phyloP scores from a whole-genome alignment of 2,329 filamentous ascomycete species.

The Arthrobotrys conoides region DNA sequence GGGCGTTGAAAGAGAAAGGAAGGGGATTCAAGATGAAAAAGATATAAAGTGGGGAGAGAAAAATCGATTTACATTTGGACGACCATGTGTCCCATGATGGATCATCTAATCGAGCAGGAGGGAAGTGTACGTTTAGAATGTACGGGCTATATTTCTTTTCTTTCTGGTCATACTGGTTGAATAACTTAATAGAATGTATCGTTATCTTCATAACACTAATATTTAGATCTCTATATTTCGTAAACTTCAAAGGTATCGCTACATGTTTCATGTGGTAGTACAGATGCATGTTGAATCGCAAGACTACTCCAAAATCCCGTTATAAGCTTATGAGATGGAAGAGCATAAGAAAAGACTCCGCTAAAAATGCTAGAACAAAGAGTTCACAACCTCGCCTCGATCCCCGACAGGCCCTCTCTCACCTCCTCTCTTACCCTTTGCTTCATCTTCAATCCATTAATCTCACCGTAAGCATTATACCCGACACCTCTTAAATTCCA shows the following conservation, averaged over 20 bases:
- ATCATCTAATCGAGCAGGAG: too few relatives aligned
- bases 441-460: slow-evolving; percentile 69
- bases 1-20: slow-evolving; percentile 10
- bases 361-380: neutral
- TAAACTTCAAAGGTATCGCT: slow-evolving; percentile 12
- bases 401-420: neutral
- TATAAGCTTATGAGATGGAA: neutral
- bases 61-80: neutral
- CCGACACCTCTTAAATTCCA: slow-evolving; percentile 75
- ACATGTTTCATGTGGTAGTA: slow-evolving; percentile 10
- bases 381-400: slow-evolving; percentile 14
- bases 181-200: neutral
- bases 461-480: slow-evolving; percentile 75
- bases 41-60: neutral
- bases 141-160: neutral
- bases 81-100: too few relatives aligned
- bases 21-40: neutral
- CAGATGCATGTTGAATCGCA: slow-evolving; percentile 4
- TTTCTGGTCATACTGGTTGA: neutral
- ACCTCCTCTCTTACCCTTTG: slow-evolving; percentile 2
- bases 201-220: neutral
- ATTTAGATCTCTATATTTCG: neutral
- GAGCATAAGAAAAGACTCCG: neutral
- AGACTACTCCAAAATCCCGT: neutral
- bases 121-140: too few relatives aligned